Percentiles rank a stretch among this genome's conserved stretches.
These are phyloP conservation scores for Crucibulum laeve DNA, from an alignment of 768 basidiomycete species.

Conservation along the genomic window DNA sequence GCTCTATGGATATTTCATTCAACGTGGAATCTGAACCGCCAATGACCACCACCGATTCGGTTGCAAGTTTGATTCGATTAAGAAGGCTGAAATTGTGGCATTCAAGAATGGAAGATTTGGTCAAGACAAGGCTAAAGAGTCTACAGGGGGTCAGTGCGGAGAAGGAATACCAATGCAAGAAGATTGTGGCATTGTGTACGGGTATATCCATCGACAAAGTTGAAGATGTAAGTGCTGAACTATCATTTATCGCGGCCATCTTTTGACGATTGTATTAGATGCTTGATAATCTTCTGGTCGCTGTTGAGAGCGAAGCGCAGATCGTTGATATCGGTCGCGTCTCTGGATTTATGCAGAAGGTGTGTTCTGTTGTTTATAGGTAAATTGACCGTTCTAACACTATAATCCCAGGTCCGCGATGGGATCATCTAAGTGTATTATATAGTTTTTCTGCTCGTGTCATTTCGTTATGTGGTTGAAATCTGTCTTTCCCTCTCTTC, in stretches of 20 bases:
- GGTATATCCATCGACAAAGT: conserved; percentile 85
- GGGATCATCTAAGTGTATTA: conserved; percentile 44
- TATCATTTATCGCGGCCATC: background rate
- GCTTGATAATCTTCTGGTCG: conserved; percentile 80
- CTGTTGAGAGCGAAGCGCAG: conserved; percentile 84
- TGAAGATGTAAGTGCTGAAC: conserved; percentile 65
- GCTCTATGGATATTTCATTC: conserved; percentile 58
- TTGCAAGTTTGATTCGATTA: conserved; percentile 62
- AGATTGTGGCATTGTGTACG: conserved; percentile 85
- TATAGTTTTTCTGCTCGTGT: conserved; percentile 10
- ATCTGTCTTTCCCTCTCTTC: too few relatives aligned
- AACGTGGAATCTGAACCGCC: conserved; percentile 73
- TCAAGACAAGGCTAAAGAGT: conserved; percentile 62
- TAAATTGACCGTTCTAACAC: background rate
- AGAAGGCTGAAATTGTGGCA: conserved; percentile 84
- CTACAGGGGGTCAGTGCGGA: conserved; percentile 80
- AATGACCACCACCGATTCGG: conserved; percentile 55
- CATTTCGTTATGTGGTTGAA: conserved; percentile 15
- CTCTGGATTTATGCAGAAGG: conserved; percentile 91
- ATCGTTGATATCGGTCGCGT: conserved; percentile 81
- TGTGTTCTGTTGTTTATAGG: conserved; percentile 20
- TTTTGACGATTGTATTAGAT: conserved; percentile 37
- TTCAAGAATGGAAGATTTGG: conserved; percentile 66
- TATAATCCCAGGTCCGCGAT: conserved; percentile 47
- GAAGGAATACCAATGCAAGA: conserved; percentile 89